A percentile compares a stretch with the other conserved stretches of the same genome.
phyloP scores from a whole-genome alignment of 495 filamentous ascomycete genomes.

The Elasticomyces elasticus region DNA sequence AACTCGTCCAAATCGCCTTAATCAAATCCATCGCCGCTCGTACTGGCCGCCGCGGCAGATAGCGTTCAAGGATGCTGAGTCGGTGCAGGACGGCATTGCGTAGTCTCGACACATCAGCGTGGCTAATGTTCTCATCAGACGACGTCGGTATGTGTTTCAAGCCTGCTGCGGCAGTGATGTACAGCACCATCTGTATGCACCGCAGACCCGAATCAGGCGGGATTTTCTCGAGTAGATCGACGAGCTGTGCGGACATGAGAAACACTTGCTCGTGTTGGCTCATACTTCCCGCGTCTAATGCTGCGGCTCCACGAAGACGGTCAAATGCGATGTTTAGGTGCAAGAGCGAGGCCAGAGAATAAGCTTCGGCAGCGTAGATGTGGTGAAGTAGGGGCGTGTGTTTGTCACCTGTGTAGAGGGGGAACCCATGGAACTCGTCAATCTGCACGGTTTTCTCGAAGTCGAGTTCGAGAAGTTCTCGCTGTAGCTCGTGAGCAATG shows the following conservation, averaged over 20 bases:
- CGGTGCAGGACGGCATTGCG: not conserved
- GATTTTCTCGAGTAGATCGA: not conserved
- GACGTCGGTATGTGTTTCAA: not conserved
- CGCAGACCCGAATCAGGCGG: not conserved
- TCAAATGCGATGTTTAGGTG: not conserved
- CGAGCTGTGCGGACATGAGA: not conserved
- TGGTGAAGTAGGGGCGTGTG: not conserved
- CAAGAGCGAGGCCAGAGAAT: not conserved
- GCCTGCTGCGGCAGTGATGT: not conserved
- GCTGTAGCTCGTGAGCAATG: not conserved
- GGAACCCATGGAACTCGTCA: not conserved
- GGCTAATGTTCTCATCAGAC: not conserved
- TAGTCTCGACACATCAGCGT: not conserved
- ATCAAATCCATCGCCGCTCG: not conserved
- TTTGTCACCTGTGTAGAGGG: not conserved
- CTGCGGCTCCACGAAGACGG: not conserved
- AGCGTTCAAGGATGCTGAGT: not conserved
- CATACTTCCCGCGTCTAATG: too few species aligned
- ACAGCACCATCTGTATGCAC: not conserved
- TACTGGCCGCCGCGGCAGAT: not conserved
- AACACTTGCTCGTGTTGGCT: too few species aligned
- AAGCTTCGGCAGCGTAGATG: not conserved
- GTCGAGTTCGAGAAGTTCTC: not conserved
- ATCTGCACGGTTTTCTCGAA: not conserved
- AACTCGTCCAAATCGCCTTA: not conserved